Evolutionary conservation across 257 asterid genomes (phyloP), one percentile per base, ranked within the genome.

Genomic region (Petrea volubilis): DNA sequence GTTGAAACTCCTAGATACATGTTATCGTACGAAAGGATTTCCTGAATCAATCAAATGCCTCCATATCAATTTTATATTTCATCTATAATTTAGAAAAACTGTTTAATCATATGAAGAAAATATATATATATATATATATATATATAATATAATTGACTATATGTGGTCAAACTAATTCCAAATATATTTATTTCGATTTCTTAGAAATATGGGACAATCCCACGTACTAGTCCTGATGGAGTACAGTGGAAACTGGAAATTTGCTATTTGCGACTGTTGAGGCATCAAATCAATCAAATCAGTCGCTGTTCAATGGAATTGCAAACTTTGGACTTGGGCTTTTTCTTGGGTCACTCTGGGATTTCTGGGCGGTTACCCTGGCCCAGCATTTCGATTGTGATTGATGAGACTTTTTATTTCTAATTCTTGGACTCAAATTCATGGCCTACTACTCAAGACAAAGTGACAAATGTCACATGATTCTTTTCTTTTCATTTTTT

Each of bases 231-330:
- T 23, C 12, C 18, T 43, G 57, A 14, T 43, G 38, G 25, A 31
- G 67, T 36, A 69, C 80, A 70, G 68, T 52, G 20, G 24, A 8
- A 2, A n/a, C n/a, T 52, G 20, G 24, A 2, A 21, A 7, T 5
- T n/a, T 50, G 46, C 36, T 12, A 64, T 56, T 70, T 20, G 43
- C 38, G 29, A 68, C 66, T 61, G 52, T 6, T 14, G 27, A 15
- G 64, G 58, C 17, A 72, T 78, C 81, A 75, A 73, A 82, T 80
- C 83, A 78, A 78, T 78, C 81, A 80, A 78, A 78, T 78, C 81
- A 80, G 52, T 80, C 84, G 73, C 55, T 67, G 47, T 75, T 60
- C 14, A 44, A 29, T 12, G 63, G 60, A 29, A 24, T 52, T 75
- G 72, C 17, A 0, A 28, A 58, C 28, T 28, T 71, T 72, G 71